These are phyloP conservation scores for Jatropha podagrica DNA, from an alignment of 441 rosid species.

Conservation along the genomic window DNA sequence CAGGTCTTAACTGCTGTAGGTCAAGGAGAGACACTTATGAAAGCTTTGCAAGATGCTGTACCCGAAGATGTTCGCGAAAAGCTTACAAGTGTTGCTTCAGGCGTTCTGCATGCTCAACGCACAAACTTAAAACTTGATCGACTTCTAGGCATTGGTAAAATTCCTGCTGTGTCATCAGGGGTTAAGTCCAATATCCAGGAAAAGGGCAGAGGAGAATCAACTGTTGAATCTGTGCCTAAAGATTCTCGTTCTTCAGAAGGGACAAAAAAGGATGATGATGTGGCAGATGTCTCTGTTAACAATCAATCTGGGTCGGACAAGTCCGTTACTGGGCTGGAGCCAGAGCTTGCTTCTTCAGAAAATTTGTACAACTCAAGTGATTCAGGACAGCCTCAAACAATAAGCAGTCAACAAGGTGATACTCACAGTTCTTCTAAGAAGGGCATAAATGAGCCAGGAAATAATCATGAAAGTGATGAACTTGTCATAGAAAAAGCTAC, in stretches of 20 bases:
- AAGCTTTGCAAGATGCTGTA: constrained; percentile 88
- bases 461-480: constrained; percentile 39
- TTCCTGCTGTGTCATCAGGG: constrained; percentile 41
- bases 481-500: constrained; percentile 39
- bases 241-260: constrained; percentile 44
- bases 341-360: constrained; percentile 40
- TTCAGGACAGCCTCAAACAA: constrained; percentile 35
- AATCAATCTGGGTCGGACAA: constrained; percentile 37
- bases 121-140: constrained; percentile 50
- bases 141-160: constrained; percentile 39
- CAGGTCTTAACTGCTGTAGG: constrained; percentile 87
- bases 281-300: constrained; percentile 38
- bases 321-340: constrained; percentile 33
- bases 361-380: constrained; percentile 38
- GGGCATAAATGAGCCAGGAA: constrained; percentile 40
- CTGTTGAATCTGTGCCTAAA: constrained; percentile 33
- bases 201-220: constrained; percentile 36
- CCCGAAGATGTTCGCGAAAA: constrained; percentile 95
- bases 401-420: constrained; percentile 41
- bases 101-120: constrained; percentile 56
- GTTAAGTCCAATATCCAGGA: constrained; percentile 44
- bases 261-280: constrained; percentile 41
- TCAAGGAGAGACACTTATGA: constrained; percentile 85
- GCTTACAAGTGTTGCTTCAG: constrained; percentile 67
- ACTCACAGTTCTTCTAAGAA: constrained; percentile 36